Evolutionary conservation across 176 grass and related monocot genomes (phyloP), one percentile per base, ranked within the genome.

Genomic region (Triticum dicoccoides): DNA sequence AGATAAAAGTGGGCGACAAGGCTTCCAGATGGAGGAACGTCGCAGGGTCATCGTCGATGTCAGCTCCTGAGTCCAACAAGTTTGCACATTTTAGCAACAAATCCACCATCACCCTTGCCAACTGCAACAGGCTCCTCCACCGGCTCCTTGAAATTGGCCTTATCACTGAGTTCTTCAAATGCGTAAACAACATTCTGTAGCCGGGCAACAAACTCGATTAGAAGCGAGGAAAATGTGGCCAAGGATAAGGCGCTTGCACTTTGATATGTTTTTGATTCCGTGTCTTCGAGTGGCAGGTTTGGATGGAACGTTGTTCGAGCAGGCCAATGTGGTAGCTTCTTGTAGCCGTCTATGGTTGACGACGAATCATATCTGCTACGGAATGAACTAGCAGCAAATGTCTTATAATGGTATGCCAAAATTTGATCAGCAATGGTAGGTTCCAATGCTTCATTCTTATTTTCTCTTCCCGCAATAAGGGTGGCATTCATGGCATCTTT

Each of bases 211-310:
- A 94, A 98, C 65, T 98, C 91, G 17, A 98, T 98, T 45, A 95
- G 91, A 88, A 95, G 96, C 1, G 93, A 98, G 56, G 90, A 23
- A 64, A 98, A 98, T 47, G 96, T 98, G 37, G 96, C 93, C 62
- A 98, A 87, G 24, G 96, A 95, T 90, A 95, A 83, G 61, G 93
- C 89, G 82, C 96, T 98, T 63, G 96, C 93, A 82, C 96, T 98
- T 78, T 92, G 91, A 21, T 98, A 95, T 67, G 90, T 95, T 91
- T 68, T 91, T 15, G 91, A 88, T 21, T 92, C 93, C 66, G 91
- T 81, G 66, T 89, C 88, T 78, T 71, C 89, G 23, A 68, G 49
- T 47, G 84, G 41, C 39, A 84, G 6, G 21, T 94, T 89, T 76
- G 85, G 88, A 82, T 83, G 69, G 73, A 95, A 93, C 44, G 96